Percentiles rank a stretch among this genome's conserved stretches.
These are phyloP conservation scores for Coniochaeta sp. DNA, from an alignment of 2,329 filamentous ascomycete species.

Conservation along the genomic window DNA sequence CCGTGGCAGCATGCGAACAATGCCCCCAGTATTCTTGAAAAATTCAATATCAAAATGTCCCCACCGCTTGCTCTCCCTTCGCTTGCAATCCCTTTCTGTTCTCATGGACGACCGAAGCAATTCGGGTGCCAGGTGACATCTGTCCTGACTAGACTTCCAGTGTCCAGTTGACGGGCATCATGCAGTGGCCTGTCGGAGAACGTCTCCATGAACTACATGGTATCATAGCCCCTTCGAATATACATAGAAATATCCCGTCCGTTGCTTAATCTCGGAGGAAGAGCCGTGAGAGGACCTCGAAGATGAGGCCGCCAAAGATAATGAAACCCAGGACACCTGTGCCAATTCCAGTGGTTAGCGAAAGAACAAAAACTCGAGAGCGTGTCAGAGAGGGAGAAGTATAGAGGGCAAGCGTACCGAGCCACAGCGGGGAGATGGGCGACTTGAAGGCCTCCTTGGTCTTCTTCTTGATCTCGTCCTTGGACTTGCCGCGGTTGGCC, in stretches of 20 bases:
- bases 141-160: neutral
- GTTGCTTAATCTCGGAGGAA: constrained; percentile 11
- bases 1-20: neutral
- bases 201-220: neutral
- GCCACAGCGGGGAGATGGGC: constrained; percentile 56
- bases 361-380: too few relatives aligned
- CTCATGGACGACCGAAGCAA: neutral
- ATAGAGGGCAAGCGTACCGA: constrained; percentile 35
- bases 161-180: neutral
- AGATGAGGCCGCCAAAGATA: constrained; percentile 52
- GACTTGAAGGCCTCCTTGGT: constrained; percentile 48
- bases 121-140: neutral
- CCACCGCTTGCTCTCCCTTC: neutral
- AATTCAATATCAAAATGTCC: neutral
- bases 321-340: constrained; percentile 51
- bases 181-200: neutral
- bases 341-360: neutral
- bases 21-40: neutral
- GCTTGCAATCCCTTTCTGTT: neutral
- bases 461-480: constrained; percentile 54
- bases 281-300: constrained; percentile 49
- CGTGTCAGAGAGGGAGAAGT: too few relatives aligned
- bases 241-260: neutral
- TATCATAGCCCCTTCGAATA: neutral
- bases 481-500: constrained; percentile 67